These are phyloP conservation scores for Fusarium acutatum DNA, from an alignment of 2,329 filamentous ascomycete species.

Conservation along the genomic window DNA sequence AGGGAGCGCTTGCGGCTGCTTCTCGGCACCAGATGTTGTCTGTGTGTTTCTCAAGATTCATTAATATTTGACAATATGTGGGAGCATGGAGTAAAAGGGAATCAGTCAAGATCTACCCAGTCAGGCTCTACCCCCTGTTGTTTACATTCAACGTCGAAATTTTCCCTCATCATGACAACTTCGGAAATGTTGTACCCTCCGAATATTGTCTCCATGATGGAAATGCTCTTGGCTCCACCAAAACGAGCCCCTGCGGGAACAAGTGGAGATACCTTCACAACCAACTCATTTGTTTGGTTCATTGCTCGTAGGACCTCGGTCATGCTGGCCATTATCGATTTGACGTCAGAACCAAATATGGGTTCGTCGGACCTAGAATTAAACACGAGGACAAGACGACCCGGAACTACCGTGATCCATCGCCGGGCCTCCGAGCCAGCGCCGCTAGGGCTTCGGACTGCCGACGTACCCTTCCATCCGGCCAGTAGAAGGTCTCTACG, in stretches of 20 bases:
- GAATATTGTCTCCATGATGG: slow-evolving; percentile 12
- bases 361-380: slow-evolving; percentile 6
- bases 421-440: slow-evolving; percentile 33
- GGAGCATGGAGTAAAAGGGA: not conserved
- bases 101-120: slow-evolving; percentile 2
- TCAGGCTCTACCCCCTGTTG: not conserved
- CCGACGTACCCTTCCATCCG: slow-evolving; percentile 40
- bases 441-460: slow-evolving; percentile 34
- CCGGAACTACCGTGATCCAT: slow-evolving; percentile 33
- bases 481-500: slow-evolving; percentile 4
- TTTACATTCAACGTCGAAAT: not conserved
- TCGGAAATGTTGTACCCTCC: slow-evolving; percentile 5
- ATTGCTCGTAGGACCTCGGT: slow-evolving; percentile 36
- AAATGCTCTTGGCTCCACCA: slow-evolving; percentile 13
- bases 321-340: slow-evolving; percentile 27
- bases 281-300: slow-evolving; percentile 8
- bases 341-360: slow-evolving; percentile 38
- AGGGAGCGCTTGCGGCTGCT: slow-evolving; percentile 20
- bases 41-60: not conserved
- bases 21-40: slow-evolving; percentile 11
- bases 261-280: slow-evolving; percentile 15
- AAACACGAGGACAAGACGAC: slow-evolving; percentile 6
- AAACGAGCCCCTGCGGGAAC: slow-evolving; percentile 1
- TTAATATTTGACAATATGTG: not conserved
- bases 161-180: slow-evolving; percentile 33